Base-by-base conservation (phyloP, 2,329 filamentous ascomycete genomes). In the Trichoderma sp. region DNA sequence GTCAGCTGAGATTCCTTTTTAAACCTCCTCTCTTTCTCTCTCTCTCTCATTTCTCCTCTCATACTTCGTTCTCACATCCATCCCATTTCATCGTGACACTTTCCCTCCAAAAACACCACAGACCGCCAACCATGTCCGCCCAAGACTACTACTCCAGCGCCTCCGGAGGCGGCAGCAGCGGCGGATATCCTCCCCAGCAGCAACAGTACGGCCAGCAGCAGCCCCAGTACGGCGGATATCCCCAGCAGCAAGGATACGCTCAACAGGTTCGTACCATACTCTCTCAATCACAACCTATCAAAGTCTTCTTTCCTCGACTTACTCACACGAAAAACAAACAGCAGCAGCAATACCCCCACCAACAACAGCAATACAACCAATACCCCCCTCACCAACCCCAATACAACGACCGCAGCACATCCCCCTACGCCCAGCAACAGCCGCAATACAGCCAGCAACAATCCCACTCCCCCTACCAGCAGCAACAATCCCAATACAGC, bases 101-200 rank as follows among this genome's bases (percentile, higher is more conserved):
- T 28, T 47, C 12, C 34, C 44, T 34, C 39, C 2, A 15, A 9
- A 6, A 34, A 17, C 17, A 21, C n/a, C 7, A 34, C 12, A 24
- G 41, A 48, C 61, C 44, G 19, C 48, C 34, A 62, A 69, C 2
- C 30, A 79, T 79, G 78, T 78, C 78, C 10, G 69, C 73, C 51
- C 71, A 76, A 63, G 76, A 78, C 48, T 78, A 78, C 68, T 79
- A 78, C 73, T 74, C 75, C 67, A 71, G 69, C 62, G 71, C 71
- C 48, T 39, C 34, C 48, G 70, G 71, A 67, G 65, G 70, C 55
- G 60, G 67, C 58, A 64, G 67, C 61, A 64, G 72, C 62, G 57
- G 67, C 39, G 63, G 67, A 21, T 69, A 71, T 51, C 67, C 68
- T 28, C 72, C 71, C 58, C 72, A 73, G 63, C 71, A 65, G 39